Evolutionary conservation across 495 filamentous ascomycete genomes (phyloP).

Genomic region (Hypoxylon lienhwacheense): DNA sequence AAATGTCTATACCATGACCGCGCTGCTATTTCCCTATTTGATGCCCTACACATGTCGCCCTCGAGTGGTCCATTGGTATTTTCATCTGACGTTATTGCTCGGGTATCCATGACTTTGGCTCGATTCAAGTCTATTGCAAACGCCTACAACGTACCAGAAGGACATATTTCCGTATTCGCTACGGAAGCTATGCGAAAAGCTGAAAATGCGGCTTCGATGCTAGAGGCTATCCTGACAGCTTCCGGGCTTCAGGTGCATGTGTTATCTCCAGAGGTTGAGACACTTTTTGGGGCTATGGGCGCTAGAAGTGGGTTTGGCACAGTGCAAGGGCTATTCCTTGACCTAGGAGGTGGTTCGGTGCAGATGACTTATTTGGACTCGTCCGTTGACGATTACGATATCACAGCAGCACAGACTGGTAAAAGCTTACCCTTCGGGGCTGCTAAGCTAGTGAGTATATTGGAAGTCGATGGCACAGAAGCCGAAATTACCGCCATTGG

Average conservation of each 20-base stretch:
- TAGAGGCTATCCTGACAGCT: conserved; percentile 58
- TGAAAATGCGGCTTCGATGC: conserved; percentile 69
- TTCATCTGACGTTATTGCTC: conserved; percentile 60
- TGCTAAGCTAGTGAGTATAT: conserved; percentile 69
- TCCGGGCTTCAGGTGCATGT: conserved; percentile 70
- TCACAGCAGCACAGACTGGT: conserved; percentile 51
- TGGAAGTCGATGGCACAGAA: conserved; percentile 51
- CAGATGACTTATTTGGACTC: conserved; percentile 85
- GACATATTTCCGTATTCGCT: conserved; percentile 72
- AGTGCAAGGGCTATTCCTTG: conserved; percentile 71
- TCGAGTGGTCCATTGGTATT: conserved; percentile 58
- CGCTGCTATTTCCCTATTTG: conserved; percentile 83
- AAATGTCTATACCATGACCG: conserved; percentile 78
- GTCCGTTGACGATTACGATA: conserved; percentile 45
- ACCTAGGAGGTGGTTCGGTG: conserved; percentile 87
- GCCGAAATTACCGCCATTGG: conserved; percentile 50
- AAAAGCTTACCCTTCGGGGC: conserved; percentile 80
- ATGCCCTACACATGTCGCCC: conserved; percentile 63
- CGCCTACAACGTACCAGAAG: conserved; percentile 64
- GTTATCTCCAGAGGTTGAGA: conserved; percentile 78
- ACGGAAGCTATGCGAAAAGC: conserved; percentile 89
- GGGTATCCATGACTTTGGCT: conserved; percentile 63
- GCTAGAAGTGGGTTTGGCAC: conserved; percentile 72
- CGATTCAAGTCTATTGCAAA: conserved; percentile 75
- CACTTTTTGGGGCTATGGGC: conserved; percentile 79